These are phyloP conservation scores for Pythium apleroticum DNA, from an alignment of 352 stramenopile species.

Conservation along the genomic window DNA sequence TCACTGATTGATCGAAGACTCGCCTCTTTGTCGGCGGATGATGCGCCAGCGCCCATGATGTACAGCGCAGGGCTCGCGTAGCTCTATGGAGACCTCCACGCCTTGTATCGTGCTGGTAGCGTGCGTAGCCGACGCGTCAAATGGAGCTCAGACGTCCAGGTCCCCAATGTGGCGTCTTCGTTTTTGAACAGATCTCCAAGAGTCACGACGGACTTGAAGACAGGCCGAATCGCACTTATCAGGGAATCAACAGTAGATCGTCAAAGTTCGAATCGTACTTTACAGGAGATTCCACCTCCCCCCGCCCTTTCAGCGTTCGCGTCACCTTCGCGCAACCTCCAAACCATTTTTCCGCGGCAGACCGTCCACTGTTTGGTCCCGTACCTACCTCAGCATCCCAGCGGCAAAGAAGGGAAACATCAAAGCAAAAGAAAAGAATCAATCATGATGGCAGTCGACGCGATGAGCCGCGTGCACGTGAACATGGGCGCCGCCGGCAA, in stretches of 20 bases:
- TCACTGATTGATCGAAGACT: neutral
- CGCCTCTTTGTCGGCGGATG: conserved; percentile 26
- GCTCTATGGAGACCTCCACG: neutral
- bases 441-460: conserved; percentile 23
- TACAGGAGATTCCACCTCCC: neutral
- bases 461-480: conserved; percentile 71
- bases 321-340: conserved; percentile 24
- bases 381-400: conserved; percentile 4
- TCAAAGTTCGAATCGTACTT: conserved; percentile 6
- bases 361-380: conserved; percentile 8
- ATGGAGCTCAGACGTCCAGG: neutral
- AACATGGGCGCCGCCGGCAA: conserved; percentile 49
- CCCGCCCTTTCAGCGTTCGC: conserved; percentile 19
- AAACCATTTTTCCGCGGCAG: conserved; percentile 20
- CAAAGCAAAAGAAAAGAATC: conserved; percentile 8
- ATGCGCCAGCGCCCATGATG: conserved; percentile 25
- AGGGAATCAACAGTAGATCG: neutral
- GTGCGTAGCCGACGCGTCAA: neutral
- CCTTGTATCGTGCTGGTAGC: neutral
- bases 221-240: neutral
- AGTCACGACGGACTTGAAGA: conserved; percentile 3
- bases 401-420: neutral
- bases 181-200: conserved; percentile 8
- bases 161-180: neutral
- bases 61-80: neutral